These are phyloP conservation scores for Thymus quinquecostatus DNA, from an alignment of 257 asterid genomes.

Conservation along the genomic window DNA sequence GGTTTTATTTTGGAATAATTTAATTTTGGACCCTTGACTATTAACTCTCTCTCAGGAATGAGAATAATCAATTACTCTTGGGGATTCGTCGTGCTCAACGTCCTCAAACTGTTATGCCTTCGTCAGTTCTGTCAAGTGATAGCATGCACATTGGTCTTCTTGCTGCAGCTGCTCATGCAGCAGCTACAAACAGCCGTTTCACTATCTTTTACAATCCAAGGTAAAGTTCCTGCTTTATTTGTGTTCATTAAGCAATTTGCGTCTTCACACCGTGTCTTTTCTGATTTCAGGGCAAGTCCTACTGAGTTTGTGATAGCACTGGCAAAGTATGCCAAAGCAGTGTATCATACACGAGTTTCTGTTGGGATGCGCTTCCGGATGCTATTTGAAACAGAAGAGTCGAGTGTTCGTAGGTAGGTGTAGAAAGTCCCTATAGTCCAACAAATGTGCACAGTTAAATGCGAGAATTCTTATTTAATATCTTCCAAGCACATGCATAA, in stretches of 20 bases:
- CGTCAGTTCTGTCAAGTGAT: constrained; percentile 90
- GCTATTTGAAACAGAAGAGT: constrained; percentile 94
- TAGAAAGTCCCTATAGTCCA: constrained; percentile 16
- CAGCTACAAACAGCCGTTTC: constrained; percentile 87
- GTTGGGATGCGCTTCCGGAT: constrained; percentile 96
- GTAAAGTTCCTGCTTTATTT: constrained; percentile 38
- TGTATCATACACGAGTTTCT: constrained; percentile 82
- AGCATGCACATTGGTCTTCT: constrained; percentile 99
- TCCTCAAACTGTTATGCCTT: constrained; percentile 90
- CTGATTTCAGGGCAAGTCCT: constrained; percentile 74
- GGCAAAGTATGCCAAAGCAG: constrained; percentile 84
- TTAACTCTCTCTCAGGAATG: constrained; percentile 62
- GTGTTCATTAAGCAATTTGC: constrained; percentile 1
- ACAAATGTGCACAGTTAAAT: neutral
- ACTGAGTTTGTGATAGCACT: constrained; percentile 89
- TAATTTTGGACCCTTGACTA: neutral
- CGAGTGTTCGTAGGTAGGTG: constrained; percentile 88
- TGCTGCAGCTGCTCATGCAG: constrained; percentile 98
- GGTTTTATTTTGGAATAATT: neutral
- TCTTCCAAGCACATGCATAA: constrained; percentile 11
- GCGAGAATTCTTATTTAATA: neutral
- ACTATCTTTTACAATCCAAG: constrained; percentile 88
- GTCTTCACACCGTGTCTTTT: constrained; percentile 14
- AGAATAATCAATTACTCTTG: constrained; percentile 76
- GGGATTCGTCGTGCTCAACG: constrained; percentile 91